These are phyloP conservation scores for Berkeleyomyces rouxiae DNA, from an alignment of 2,329 filamentous ascomycete species.

Conservation along the genomic window DNA sequence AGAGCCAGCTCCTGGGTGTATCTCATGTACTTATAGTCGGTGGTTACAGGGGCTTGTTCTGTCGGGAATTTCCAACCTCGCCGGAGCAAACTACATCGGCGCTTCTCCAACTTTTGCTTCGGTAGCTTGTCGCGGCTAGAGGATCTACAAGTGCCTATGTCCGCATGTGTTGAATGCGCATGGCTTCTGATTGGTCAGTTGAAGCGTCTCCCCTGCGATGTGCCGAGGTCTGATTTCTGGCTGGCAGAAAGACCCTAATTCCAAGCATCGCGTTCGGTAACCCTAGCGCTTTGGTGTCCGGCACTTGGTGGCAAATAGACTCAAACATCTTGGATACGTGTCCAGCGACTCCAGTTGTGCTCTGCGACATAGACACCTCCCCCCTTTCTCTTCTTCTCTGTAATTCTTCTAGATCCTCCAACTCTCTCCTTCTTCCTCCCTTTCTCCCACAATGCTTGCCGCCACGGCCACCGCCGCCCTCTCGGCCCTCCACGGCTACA, in stretches of 20 bases:
- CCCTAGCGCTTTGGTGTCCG: no score
- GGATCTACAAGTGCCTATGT: neutral
- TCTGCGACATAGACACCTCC: neutral
- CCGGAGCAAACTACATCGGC: neutral
- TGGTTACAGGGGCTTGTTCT: no score
- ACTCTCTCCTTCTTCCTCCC: neutral
- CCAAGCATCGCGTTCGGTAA: no score
- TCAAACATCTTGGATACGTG: no score
- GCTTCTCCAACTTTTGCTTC: neutral
- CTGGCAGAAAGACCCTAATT: no score
- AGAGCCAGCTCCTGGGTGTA: neutral
- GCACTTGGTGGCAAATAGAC: no score
- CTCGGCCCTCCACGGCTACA: constrained; percentile 30
- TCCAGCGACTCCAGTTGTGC: no score
- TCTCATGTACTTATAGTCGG: no score
- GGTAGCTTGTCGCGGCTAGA: neutral
- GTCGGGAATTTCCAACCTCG: neutral
- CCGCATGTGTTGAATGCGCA: neutral
- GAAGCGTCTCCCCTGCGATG: neutral
- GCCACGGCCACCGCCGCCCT: constrained; percentile 23
- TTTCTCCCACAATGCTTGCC: constrained; percentile 20
- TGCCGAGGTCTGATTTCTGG: neutral
- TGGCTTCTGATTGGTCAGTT: neutral
- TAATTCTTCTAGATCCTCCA: neutral
- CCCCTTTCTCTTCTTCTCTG: neutral